phyloP scores from a whole-genome alignment of 2,329 filamentous ascomycete species.

The Geosmithia putterillii region DNA sequence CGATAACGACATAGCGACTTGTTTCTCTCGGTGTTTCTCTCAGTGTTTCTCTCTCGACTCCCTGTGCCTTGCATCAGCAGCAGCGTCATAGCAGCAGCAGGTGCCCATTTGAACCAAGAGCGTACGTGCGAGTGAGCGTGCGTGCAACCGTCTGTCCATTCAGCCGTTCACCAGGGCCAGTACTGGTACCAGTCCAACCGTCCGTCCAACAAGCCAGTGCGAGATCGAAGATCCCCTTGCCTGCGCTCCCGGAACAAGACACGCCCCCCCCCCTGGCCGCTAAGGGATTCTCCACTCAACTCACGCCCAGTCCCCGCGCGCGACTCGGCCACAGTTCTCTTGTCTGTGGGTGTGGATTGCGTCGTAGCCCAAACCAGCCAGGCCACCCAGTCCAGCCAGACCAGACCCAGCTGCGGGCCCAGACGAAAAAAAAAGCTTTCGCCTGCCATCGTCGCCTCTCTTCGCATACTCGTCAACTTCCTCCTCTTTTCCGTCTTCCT shows the following conservation, averaged over 20 bases:
- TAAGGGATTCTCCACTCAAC: conserved; percentile 1
- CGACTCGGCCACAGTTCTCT: conserved; percentile 3
- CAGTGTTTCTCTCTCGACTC: neutral
- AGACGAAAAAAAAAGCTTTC: conserved; percentile 17
- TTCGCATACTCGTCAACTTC: conserved; percentile 16
- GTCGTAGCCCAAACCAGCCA: conserved; percentile 2
- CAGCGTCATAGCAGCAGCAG: too few relatives aligned
- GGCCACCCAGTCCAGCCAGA: neutral
- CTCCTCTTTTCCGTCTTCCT: conserved; percentile 14
- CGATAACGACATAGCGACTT: too few relatives aligned
- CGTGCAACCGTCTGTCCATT: conserved; percentile 8
- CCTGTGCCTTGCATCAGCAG: neutral
- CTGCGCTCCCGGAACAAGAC: neutral
- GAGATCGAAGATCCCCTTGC: conserved; percentile 9
- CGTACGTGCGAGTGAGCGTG: too few relatives aligned
- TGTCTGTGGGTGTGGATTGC: conserved; percentile 3
- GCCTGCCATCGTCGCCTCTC: conserved; percentile 16
- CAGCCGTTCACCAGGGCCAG: conserved; percentile 4
- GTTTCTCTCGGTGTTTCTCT: neutral
- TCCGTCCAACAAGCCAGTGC: conserved; percentile 13
- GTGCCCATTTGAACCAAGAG: too few relatives aligned
- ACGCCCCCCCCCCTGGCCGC: conserved; percentile 1
- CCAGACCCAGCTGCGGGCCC: conserved; percentile 4
- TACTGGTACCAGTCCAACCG: conserved; percentile 13
- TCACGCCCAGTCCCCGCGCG: conserved; percentile 3